A percentile compares a stretch with the other conserved stretches of the same genome.
Conservation (phyloP, 1,284 basidiomycete species). For the Peniophora sp. region DNA sequence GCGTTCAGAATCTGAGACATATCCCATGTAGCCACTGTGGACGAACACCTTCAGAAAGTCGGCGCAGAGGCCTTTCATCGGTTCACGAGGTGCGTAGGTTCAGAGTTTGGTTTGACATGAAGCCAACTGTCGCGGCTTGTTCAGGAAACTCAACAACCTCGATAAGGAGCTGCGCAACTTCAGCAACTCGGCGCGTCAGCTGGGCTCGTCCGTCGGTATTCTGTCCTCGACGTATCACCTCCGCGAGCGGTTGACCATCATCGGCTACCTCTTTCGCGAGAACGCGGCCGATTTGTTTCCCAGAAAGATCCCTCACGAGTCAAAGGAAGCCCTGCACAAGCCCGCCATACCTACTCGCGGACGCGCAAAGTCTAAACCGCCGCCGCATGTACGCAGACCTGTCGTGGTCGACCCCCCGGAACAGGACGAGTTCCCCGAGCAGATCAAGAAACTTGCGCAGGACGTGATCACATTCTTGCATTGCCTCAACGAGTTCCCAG, state of each 20-base stretch:
- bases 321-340: conserved; percentile 32
- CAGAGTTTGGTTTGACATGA: not conserved
- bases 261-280: conserved; percentile 59
- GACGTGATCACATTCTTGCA: conserved; percentile 59
- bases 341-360: conserved; percentile 20
- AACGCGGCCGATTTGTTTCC: conserved; percentile 68
- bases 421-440: conserved; percentile 54
- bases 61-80: conserved; percentile 56
- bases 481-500: conserved; percentile 67
- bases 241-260: conserved; percentile 57
- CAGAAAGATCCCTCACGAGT: conserved; percentile 42
- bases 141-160: conserved; percentile 49
- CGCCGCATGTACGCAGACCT: conserved; percentile 43
- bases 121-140: not conserved
- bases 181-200: conserved; percentile 63
- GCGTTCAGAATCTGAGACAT: not conserved
- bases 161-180: conserved; percentile 70
- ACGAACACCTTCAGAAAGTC: conserved; percentile 56
- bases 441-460: conserved; percentile 48
- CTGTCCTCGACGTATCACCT: conserved; percentile 62
- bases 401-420: conserved; percentile 48
- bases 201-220: conserved; percentile 66
- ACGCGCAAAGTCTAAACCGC: conserved; percentile 20
- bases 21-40: conserved; percentile 42
- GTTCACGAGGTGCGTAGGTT: conserved; percentile 42